phyloP scores from a whole-genome alignment of 805 yeast genomes.

The Pichia insulana region DNA sequence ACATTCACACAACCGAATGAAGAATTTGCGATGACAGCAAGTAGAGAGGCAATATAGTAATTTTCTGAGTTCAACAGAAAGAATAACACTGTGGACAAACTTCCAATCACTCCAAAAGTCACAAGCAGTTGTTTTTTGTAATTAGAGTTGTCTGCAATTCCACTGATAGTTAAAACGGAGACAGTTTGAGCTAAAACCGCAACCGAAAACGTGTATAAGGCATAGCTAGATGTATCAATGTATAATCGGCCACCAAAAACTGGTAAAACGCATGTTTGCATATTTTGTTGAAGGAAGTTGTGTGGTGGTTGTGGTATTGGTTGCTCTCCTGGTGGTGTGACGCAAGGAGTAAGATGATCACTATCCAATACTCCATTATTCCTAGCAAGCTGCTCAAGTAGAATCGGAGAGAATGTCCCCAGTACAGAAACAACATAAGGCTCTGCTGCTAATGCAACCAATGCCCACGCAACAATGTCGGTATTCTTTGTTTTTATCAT shows the following conservation, averaged over 20 bases:
- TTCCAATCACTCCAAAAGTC: constrained; percentile 51
- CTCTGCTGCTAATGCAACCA: constrained; percentile 45
- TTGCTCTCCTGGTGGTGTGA: constrained; percentile 16
- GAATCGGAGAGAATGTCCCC: constrained; percentile 67
- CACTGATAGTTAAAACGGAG: constrained; percentile 63
- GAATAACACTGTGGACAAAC: constrained; percentile 42
- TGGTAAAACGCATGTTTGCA: constrained; percentile 27
- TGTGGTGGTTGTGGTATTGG: constrained; percentile 28
- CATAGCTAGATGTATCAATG: constrained; percentile 66
- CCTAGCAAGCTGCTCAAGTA: constrained; percentile 64
- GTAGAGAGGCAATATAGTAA: constrained; percentile 41
- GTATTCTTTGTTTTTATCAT: neutral
- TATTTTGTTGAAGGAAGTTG: too few species aligned
- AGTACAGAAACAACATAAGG: constrained; percentile 76
- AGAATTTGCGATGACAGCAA: constrained; percentile 56
- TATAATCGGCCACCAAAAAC: constrained; percentile 27
- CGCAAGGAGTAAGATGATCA: constrained; percentile 54
- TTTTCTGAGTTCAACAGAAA: constrained; percentile 30
- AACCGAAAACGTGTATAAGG: constrained; percentile 62
- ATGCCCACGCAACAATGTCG: constrained; percentile 14
- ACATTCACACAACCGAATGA: constrained; percentile 74
- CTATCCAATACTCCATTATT: constrained; percentile 56
- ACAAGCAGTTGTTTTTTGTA: constrained; percentile 50
- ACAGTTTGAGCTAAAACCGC: constrained; percentile 69
- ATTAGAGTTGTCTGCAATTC: constrained; percentile 57